Percentiles rank a stretch among this genome's conserved stretches.
Conservation (phyloP, 1,284 basidiomycete species). For the Microbotryomycetes sp. region DNA sequence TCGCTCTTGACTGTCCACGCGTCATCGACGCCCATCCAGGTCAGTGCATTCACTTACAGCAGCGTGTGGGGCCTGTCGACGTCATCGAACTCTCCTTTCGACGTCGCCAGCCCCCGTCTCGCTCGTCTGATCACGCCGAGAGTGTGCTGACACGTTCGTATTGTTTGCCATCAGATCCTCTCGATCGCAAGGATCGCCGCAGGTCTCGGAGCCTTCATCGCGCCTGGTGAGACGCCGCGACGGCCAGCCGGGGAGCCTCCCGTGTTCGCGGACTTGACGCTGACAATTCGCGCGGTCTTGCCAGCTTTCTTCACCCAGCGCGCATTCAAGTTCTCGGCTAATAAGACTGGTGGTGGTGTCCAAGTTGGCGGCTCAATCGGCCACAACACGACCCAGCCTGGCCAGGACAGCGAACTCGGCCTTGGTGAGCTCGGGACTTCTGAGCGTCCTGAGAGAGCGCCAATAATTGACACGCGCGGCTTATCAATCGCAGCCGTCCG, state of each 20-base stretch:
- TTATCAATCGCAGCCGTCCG: constrained; percentile 11
- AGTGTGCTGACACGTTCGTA: no score
- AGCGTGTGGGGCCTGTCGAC: background rate
- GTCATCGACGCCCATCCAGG: constrained; percentile 22
- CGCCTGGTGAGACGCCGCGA: constrained; percentile 7
- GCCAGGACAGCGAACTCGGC: constrained; percentile 10
- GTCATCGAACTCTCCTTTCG: background rate
- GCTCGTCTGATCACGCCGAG: constrained; percentile 11
- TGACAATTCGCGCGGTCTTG: background rate
- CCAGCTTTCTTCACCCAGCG: constrained; percentile 7
- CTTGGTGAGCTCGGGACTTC: background rate
- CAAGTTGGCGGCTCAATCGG: constrained; percentile 12
- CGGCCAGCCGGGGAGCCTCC: constrained; percentile 18
- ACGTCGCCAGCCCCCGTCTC: background rate
- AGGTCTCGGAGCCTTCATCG: constrained; percentile 14
- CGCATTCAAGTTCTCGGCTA: constrained; percentile 9
- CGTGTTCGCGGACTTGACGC: constrained; percentile 15
- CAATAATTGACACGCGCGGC: no score
- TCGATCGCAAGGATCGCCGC: background rate
- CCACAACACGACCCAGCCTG: constrained; percentile 26
- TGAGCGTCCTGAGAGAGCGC: no score
- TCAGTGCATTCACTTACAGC: background rate
- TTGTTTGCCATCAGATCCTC: no score
- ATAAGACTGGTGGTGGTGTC: constrained; percentile 6
- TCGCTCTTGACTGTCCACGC: constrained; percentile 28